Evolutionary conservation across 139 green algal species (phyloP), one percentile per base, ranked within the genome.

Genomic region (Tetratostichococcus sp.): DNA sequence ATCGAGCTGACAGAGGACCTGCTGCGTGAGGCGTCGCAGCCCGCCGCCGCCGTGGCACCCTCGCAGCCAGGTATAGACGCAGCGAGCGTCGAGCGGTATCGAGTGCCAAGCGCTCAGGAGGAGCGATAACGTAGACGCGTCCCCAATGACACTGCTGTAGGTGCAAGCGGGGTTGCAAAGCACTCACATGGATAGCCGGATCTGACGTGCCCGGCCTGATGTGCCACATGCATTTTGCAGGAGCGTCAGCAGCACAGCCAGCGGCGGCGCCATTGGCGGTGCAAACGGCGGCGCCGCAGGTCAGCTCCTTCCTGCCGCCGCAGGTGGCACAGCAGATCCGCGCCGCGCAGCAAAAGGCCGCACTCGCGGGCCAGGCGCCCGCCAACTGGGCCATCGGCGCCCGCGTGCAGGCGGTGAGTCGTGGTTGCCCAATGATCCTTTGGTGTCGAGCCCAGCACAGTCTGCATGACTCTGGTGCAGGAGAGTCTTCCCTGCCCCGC

Each of bases 291-390:
- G 62, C 32, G 32, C 76, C 77, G 25, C 76, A 80, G 75, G 73
- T 82, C 5, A 43, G 72, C 19, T 82, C 77, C 19, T 70, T 82
- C 19, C 35, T 81, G 35, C 82, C 43, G 30, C 80, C 35, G 30
- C 88, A 85, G 21, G 87, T 96, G 22, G 88, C 89, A 2, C 77
- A 94, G 23, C 91, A 96, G 75, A 95, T 96, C 30, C 72, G 82
- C 0, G 71, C 75, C 28, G 91, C 91, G 0, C 89, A 94, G 73
- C 82, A 91, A 30, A 73, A 83, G 21, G 87, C 87, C 43, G 90
- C 91, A 0, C 59, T 96, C 14, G 69, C 57, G 22, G 91, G 89
- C 2, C 90, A 93, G 74, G 90, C 81, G 3, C 88, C 86, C 21
- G 71, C 87, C 0, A 79, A 78, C 5, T 97, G 91, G 91, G 90